Conservation (phyloP, 805 yeast genomes). For the Pichia californica region DNA sequence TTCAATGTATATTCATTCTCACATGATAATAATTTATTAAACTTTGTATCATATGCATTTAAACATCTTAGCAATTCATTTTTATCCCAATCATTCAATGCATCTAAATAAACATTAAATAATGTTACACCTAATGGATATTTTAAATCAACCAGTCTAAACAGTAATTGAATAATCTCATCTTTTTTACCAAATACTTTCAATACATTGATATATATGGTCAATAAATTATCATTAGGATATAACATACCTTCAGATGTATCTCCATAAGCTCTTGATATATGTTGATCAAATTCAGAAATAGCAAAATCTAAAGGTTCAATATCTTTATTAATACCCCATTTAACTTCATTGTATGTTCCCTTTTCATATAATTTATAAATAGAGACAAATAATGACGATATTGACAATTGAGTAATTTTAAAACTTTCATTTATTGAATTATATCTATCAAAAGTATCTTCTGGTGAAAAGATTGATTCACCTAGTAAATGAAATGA, state of each 20-base stretch:
- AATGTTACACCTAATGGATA: constrained; percentile 18
- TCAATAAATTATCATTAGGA: constrained; percentile 46
- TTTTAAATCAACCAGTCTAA: constrained; percentile 47
- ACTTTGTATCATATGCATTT: constrained; percentile 16
- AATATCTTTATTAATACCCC: constrained; percentile 35
- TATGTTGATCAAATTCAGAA: constrained; percentile 43
- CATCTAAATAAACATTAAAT: constrained; percentile 17
- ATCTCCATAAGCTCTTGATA: constrained; percentile 31
- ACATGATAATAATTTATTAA: constrained; percentile 11
- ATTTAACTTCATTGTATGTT: constrained; percentile 19
- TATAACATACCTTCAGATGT: constrained; percentile 27
- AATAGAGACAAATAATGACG: constrained; percentile 47
- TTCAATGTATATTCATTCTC: constrained; percentile 23
- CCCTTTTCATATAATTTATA: constrained; percentile 21
- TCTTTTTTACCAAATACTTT: constrained; percentile 39
- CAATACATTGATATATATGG: constrained; percentile 45
- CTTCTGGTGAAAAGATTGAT: constrained; percentile 27
- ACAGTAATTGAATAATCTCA: constrained; percentile 44
- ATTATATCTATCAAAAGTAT: constrained; percentile 25
- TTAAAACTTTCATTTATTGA: constrained; percentile 14
- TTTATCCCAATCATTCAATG: constrained; percentile 17
- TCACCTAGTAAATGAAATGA: constrained; percentile 29
- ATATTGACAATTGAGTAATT: constrained; percentile 25
- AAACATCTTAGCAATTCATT: constrained; percentile 19
- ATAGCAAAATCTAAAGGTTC: constrained; percentile 58